Percentiles rank a stretch among this genome's conserved stretches.
These are phyloP conservation scores for Rhododendron ferrugineum DNA, from an alignment of 148 eudicot genomes.

Conservation along the genomic window DNA sequence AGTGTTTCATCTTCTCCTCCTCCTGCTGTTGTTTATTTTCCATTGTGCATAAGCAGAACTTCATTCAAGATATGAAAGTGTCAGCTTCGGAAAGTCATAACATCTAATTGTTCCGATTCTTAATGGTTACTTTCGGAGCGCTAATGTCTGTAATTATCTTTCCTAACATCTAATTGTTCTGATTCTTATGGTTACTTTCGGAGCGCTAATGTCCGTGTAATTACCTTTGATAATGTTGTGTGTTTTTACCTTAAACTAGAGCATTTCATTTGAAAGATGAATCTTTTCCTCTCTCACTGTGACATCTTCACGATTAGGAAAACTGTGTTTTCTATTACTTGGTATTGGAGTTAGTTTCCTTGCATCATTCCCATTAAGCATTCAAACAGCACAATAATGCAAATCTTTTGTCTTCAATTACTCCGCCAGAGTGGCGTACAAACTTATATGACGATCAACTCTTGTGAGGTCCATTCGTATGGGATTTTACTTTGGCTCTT, in stretches of 20 bases:
- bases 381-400: no score
- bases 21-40: background rate
- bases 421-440: background rate
- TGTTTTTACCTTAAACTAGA: background rate
- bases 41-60: background rate
- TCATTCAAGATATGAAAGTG: background rate
- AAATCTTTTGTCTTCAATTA: no score
- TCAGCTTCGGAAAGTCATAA: background rate
- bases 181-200: background rate
- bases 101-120: background rate
- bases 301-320: background rate
- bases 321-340: background rate
- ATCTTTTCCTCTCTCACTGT: background rate
- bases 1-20: background rate
- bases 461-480: no score
- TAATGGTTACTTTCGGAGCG: background rate
- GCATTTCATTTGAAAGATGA: background rate
- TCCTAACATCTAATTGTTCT: background rate
- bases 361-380: background rate
- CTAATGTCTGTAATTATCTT: background rate
- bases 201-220: background rate
- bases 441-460: no score
- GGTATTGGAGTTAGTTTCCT: background rate
- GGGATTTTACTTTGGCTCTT: no score
- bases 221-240: background rate